phyloP scores from a whole-genome alignment of 805 yeast genomes.

The Candida berthetii region DNA sequence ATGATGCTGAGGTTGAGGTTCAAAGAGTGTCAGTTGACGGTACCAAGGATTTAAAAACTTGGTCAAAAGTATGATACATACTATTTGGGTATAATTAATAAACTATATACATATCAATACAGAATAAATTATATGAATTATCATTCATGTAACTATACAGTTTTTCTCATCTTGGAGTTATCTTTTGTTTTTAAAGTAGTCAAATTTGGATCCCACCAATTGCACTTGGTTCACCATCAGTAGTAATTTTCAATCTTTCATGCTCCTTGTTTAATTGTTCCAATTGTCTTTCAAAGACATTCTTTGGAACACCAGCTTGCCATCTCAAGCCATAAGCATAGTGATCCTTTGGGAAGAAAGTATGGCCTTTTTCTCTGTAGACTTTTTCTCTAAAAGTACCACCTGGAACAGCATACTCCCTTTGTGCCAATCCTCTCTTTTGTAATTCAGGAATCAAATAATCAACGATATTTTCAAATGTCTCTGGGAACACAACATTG shows the following conservation, averaged over 20 bases:
- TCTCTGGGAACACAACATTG: constrained; percentile 27
- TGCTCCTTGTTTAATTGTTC: neutral
- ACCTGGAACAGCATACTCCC: constrained; percentile 24
- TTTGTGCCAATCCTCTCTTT: constrained; percentile 25
- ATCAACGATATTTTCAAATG: constrained; percentile 30
- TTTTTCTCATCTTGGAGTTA: too few species aligned
- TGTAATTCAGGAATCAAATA: constrained; percentile 26
- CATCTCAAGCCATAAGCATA: constrained; percentile 8
- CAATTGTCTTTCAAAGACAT: constrained; percentile 15
- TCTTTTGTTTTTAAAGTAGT: too few species aligned
- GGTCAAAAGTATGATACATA: too few species aligned
- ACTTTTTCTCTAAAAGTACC: constrained; percentile 26
- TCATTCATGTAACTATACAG: too few species aligned
- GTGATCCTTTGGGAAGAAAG: constrained; percentile 7
- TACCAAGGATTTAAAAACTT: too few species aligned
- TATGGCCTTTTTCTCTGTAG: constrained; percentile 8
- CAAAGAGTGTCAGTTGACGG: too few species aligned
- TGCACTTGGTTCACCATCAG: neutral
- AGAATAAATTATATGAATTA: too few species aligned
- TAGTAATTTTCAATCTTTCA: neutral
- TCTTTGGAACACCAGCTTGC: constrained; percentile 16
- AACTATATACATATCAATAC: too few species aligned
- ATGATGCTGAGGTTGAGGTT: too few species aligned
- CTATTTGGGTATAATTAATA: too few species aligned
- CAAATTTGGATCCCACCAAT: too few species aligned